phyloP scores from a whole-genome alignment of 164 flowering plant species.

The Umbilicus rupestris region DNA sequence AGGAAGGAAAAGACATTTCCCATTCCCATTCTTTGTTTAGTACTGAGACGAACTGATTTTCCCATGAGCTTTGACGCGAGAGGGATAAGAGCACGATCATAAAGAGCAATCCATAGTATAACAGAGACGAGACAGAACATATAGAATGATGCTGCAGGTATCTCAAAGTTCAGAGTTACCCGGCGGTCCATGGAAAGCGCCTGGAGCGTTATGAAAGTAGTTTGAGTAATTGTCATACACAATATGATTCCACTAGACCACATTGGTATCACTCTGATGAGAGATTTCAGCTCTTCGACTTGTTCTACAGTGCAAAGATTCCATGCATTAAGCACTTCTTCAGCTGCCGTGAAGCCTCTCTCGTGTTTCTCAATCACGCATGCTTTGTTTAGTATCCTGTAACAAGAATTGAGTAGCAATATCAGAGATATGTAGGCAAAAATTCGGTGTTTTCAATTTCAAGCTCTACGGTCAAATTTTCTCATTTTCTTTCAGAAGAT shows the following conservation, averaged over 20 bases:
- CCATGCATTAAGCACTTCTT: constrained; percentile 13
- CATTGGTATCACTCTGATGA: constrained; percentile 21
- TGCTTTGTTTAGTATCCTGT: constrained; percentile 18
- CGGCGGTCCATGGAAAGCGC: constrained; percentile 49
- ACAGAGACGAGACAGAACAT: constrained; percentile 22
- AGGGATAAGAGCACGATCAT: constrained; percentile 37
- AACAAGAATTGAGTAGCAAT: background rate
- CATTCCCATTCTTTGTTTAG: constrained; percentile 36
- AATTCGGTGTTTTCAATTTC: background rate
- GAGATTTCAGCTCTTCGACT: constrained; percentile 28
- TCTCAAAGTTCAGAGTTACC: constrained; percentile 28
- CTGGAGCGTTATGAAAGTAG: constrained; percentile 29
- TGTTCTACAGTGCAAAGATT: constrained; percentile 26
- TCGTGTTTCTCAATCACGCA: constrained; percentile 9
- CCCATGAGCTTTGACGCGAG: constrained; percentile 23
- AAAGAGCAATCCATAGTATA: constrained; percentile 34
- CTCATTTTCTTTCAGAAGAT: background rate
- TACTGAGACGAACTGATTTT: constrained; percentile 16
- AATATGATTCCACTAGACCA: constrained; percentile 27
- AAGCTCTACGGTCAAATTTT: background rate
- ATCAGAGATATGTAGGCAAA: background rate
- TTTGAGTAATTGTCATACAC: constrained; percentile 13
- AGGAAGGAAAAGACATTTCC: constrained; percentile 28
- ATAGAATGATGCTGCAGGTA: constrained; percentile 46
- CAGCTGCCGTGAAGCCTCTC: constrained; percentile 1